These are phyloP conservation scores for Nakaseomyces sp. DNA, from an alignment of 1,139 yeast species.

Conservation along the genomic window DNA sequence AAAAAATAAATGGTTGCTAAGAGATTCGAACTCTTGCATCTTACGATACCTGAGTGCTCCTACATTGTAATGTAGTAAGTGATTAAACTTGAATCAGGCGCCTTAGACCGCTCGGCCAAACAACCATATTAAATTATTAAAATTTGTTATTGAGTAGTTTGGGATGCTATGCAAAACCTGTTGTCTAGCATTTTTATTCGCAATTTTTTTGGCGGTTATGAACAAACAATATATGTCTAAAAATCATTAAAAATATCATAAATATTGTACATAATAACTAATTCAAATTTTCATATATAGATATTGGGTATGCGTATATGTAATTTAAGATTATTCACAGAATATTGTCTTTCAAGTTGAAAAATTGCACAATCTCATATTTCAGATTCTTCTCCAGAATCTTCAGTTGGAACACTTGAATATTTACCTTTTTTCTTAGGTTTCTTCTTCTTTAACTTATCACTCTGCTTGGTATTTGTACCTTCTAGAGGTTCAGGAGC, in stretches of 20 bases:
- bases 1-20: constrained; percentile 8
- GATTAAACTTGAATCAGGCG: constrained; percentile 10
- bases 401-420: constrained; percentile 17
- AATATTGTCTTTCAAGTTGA: background rate
- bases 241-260: too few species aligned
- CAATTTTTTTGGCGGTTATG: too few species aligned
- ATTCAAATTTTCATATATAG: too few species aligned
- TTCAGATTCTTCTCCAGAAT: constrained; percentile 7
- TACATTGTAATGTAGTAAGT: constrained; percentile 7
- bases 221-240: too few species aligned
- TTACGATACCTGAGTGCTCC: constrained; percentile 11
- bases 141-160: too few species aligned
- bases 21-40: constrained; percentile 11
- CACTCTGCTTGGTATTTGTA: background rate
- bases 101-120: constrained; percentile 12
- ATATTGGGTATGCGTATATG: too few species aligned
- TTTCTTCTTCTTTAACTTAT: constrained; percentile 3
- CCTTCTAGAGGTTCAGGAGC: constrained; percentile 7
- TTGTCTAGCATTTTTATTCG: too few species aligned
- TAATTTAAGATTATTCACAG: too few species aligned
- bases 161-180: too few species aligned
- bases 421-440: constrained; percentile 17
- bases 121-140: constrained; percentile 6
- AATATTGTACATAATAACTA: too few species aligned
- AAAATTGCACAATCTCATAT: background rate